Base-by-base conservation (phyloP, 768 basidiomycete genomes). In the Psilocybe subaeruginosa region DNA sequence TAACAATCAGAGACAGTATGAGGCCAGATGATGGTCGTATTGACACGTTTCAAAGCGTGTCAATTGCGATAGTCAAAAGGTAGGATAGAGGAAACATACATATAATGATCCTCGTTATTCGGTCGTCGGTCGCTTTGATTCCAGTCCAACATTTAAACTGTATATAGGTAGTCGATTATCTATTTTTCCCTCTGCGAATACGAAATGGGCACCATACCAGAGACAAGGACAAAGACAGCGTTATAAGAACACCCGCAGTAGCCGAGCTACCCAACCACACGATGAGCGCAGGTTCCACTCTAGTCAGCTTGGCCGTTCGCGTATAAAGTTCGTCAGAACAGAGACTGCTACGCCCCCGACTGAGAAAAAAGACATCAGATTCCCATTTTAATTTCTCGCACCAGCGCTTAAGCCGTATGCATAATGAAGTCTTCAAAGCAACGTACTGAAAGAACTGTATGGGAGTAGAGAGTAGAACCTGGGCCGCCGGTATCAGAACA, bases 191-290 rank as follows among this genome's bases (percentile, higher is more conserved):
- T 27, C 27, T 54, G 16, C 51, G 19, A 27, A 50, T 2, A 11
- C 4, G 33, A 48, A 2, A 45, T 17, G 33, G 68, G 23, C 23
- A 2, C 23, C 77, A 19, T 61, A 82, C 84, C 70, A 86, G 67
- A 39, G 74, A 77, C 51, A 72, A 65, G 6, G 79, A 78, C 5
- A 86, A 73, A 1, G 75, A 62, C 0, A 68, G 57, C 0, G 85
- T 80, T 52, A 86, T 86, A 8, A 83, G 62, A 7, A 80, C 63
- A 66, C 86, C 85, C 9, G 78, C 77, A 9, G 76, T 69, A 4
- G 78, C 79, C 11, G 82, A 76, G 0, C 78, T 67, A 16, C 76
- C 65, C 31, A 86, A 77, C 84, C 85, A 86, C 0, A 72, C 59
- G 17, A 78, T 69, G 1, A 76, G 75, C 0, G 77, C 69, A 30